Conservation (phyloP, 345 rosid species). For the Moricandia moricandioides region DNA sequence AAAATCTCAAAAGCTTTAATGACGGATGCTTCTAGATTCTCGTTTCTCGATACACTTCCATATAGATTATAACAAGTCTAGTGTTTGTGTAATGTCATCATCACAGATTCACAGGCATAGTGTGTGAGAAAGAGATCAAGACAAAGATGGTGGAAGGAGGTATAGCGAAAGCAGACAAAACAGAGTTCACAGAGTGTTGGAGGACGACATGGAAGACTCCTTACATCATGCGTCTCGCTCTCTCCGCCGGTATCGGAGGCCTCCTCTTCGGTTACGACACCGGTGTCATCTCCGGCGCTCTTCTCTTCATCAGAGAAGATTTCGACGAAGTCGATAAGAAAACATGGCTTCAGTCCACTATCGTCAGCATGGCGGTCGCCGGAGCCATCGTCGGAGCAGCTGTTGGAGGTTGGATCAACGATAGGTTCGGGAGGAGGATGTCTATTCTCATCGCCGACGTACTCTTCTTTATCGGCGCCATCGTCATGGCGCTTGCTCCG, state of each 20-base stretch:
- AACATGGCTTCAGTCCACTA: constrained; percentile 75
- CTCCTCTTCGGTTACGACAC: constrained; percentile 95
- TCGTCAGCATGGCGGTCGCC: constrained; percentile 86
- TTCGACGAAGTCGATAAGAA: constrained; percentile 57
- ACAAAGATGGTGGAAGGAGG: constrained; percentile 75
- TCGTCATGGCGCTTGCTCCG: constrained; percentile 71
- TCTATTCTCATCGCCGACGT: constrained; percentile 61
- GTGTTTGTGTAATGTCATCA: neutral
- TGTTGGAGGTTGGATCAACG: constrained; percentile 71
- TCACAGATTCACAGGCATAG: neutral
- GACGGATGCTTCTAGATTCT: neutral
- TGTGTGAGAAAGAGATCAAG: constrained; percentile 1
- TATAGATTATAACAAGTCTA: neutral
- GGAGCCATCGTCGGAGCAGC: constrained; percentile 94
- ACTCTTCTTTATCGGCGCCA: constrained; percentile 63
- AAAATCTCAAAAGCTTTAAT: neutral
- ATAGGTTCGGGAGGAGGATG: constrained; percentile 65
- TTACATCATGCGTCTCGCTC: constrained; percentile 77
- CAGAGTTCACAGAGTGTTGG: constrained; percentile 86
- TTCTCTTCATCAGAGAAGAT: constrained; percentile 75
- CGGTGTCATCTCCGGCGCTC: constrained; percentile 92
- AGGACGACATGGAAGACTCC: constrained; percentile 63
- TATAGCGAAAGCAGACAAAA: constrained; percentile 46
- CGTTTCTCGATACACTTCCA: neutral
- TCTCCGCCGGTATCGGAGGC: constrained; percentile 94